phyloP scores from a whole-genome alignment of 495 filamentous ascomycete genomes.

The Staphylotrichum tortipilum region DNA sequence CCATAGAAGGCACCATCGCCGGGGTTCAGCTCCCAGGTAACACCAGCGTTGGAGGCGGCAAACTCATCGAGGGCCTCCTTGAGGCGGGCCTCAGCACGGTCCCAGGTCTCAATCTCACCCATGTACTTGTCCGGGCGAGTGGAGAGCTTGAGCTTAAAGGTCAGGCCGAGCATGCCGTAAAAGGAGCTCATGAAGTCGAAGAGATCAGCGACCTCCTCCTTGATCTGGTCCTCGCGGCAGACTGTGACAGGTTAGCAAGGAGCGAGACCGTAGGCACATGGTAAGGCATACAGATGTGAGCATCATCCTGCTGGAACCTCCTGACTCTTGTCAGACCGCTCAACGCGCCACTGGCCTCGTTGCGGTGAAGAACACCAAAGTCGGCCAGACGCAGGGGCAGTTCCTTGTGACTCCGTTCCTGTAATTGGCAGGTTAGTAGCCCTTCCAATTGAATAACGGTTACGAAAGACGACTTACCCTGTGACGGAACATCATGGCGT shows the following conservation, averaged over 20 bases:
- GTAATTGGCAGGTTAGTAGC: not conserved
- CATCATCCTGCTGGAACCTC: slow-evolving; percentile 91
- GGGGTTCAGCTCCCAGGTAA: slow-evolving; percentile 78
- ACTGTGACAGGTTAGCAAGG: slow-evolving; percentile 5
- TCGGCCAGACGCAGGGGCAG: slow-evolving; percentile 85
- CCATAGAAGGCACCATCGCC: slow-evolving; percentile 98
- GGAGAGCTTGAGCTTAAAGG: slow-evolving; percentile 93
- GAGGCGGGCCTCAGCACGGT: slow-evolving; percentile 73
- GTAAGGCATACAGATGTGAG: slow-evolving; percentile 61
- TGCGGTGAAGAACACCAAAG: slow-evolving; percentile 90
- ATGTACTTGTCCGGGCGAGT: slow-evolving; percentile 90
- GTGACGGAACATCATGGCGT: slow-evolving; percentile 31
- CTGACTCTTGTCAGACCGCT: slow-evolving; percentile 85
- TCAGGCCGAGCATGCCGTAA: slow-evolving; percentile 86
- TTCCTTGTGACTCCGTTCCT: slow-evolving; percentile 74
- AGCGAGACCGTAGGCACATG: slow-evolving; percentile 4
- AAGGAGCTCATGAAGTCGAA: slow-evolving; percentile 81
- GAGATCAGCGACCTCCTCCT: slow-evolving; percentile 70
- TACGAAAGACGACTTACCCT: slow-evolving; percentile 7
- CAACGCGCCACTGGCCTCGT: slow-evolving; percentile 88
- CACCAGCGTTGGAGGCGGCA: slow-evolving; percentile 46
- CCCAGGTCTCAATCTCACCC: slow-evolving; percentile 79
- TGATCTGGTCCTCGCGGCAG: slow-evolving; percentile 49
- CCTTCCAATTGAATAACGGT: not conserved
- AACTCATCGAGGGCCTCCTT: slow-evolving; percentile 73